Base-by-base conservation (phyloP, 2,329 filamentous ascomycete species). In the Thelonectria olida region DNA sequence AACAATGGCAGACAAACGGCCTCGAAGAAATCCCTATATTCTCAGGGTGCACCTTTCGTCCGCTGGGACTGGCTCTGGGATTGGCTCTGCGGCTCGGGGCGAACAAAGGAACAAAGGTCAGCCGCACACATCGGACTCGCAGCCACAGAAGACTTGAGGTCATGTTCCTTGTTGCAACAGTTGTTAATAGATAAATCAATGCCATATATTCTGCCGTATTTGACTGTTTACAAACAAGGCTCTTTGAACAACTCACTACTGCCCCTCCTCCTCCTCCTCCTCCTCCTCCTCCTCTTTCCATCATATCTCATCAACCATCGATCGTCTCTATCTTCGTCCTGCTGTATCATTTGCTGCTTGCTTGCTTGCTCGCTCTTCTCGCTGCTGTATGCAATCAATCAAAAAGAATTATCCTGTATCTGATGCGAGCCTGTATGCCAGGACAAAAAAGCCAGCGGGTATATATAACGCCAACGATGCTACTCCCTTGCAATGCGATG, bases 381-480 rank as follows among this genome's bases (percentile, higher is more conserved):
- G 58, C 54, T 65, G 19, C 54, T 60, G 55, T 60, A 67, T 66
- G 60, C 63, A 64, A 66, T 61, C 61, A 69, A 66, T 68, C 62
- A 54, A 54, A 41, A 10, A 9, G 2, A 39, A 68, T 69, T 71
- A 69, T 72, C 63, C 60, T 68, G 63, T 62, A 63, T 69, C 42
- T 45, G 50, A 68, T 69, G 62, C 62, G 55, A 48, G 48, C 48
- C 44, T 60, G 63, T 69, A 67, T 67, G 65, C 59, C 62, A 65
- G 63, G 61, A 65, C 59, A 64, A 64, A 70, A 65, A 69, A 67
- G 56, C 60, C 68, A 73, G 65, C 69, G 74, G 73, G 73, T 76
- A 76, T 76, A 74, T 60, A 76, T n/a, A 27, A 76, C 74, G 73
- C 74, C 74, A 68, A 70, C 65, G 65, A 76, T 76, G 74, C 70